Percentiles rank a stretch among this genome's conserved stretches.
Evolutionary conservation across 192 early-diverging fungal genomes (phyloP).

Genomic region (Chytriomyces confervae): DNA sequence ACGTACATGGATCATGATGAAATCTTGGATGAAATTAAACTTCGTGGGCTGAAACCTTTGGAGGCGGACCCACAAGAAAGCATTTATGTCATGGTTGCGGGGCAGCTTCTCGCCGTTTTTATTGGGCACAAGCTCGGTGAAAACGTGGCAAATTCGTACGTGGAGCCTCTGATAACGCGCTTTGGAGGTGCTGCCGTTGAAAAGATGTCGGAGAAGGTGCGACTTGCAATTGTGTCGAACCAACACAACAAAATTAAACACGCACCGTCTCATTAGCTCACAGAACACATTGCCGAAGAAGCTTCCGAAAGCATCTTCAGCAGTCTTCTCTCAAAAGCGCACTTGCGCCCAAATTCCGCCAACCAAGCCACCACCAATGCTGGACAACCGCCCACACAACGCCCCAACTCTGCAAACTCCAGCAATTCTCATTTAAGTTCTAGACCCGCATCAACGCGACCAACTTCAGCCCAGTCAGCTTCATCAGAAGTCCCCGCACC

Average conservation of each 20-base stretch:
- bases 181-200: conserved; percentile 29
- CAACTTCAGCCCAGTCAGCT: background rate
- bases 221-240: too few relatives aligned
- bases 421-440: background rate
- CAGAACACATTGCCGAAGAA: background rate
- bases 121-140: conserved; percentile 33
- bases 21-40: conserved; percentile 13
- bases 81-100: conserved; percentile 23
- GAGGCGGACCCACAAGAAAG: conserved; percentile 4
- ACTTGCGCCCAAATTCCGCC: conserved; percentile 1
- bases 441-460: background rate
- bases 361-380: background rate
- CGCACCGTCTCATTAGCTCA: background rate
- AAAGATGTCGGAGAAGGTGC: conserved; percentile 15
- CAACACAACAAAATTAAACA: too few relatives aligned
- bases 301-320: background rate
- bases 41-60: conserved; percentile 1
- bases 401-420: background rate
- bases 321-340: background rate
- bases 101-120: conserved; percentile 24
- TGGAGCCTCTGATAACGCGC: conserved; percentile 24
- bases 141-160: background rate
- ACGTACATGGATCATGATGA: conserved; percentile 17
- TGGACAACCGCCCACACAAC: background rate
- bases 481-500: too few relatives aligned